Conservation (phyloP, 306 rosid species). For the Luffa aegyptiaca region DNA sequence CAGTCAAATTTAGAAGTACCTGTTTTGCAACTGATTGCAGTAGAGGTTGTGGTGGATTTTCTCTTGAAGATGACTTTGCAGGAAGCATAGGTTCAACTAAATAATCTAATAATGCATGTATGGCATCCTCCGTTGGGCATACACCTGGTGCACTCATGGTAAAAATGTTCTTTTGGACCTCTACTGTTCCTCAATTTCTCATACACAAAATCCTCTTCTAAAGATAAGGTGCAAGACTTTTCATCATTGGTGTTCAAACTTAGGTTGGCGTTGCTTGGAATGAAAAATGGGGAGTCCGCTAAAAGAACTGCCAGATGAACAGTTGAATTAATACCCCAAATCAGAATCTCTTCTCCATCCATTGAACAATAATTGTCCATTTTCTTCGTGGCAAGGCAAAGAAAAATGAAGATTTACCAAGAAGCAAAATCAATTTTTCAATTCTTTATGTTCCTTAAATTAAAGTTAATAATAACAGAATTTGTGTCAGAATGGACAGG, state of each 20-base stretch:
- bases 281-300: not conserved
- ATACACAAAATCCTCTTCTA: not conserved
- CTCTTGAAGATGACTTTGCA: slow-evolving; percentile 29
- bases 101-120: slow-evolving; percentile 40
- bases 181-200: not conserved
- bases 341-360: not conserved
- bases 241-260: not conserved
- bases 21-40: slow-evolving; percentile 55
- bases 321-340: not conserved
- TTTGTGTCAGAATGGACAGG: not conserved
- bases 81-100: slow-evolving; percentile 62
- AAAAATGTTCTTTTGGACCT: not conserved
- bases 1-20: slow-evolving; percentile 26
- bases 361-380: not conserved
- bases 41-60: slow-evolving; percentile 30
- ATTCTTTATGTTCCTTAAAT: not conserved
- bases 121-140: slow-evolving; percentile 64
- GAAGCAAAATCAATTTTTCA: not conserved
- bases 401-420: not conserved
- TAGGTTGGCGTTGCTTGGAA: not conserved
- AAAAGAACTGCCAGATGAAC: not conserved
- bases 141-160: slow-evolving; percentile 34
- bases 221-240: not conserved
- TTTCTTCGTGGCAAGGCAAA: not conserved
- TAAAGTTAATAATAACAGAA: not conserved